A percentile compares a stretch with the other conserved stretches of the same genome.
Evolutionary conservation across 225 moss, liverwort and hornwort genomes (phyloP).

Genomic region (Bryum argenteum): DNA sequence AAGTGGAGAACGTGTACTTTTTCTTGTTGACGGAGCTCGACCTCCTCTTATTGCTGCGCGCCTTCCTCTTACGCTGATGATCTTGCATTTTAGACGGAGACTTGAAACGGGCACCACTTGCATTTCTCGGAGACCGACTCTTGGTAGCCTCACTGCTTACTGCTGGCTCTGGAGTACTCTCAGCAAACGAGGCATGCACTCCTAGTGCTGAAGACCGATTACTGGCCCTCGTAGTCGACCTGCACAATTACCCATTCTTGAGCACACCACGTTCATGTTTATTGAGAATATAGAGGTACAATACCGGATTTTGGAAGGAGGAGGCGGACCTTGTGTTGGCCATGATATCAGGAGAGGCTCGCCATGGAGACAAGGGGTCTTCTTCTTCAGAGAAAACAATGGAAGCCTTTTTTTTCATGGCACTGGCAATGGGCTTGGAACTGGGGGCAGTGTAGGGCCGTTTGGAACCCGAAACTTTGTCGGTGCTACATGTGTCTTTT

Average conservation of each 20-base stretch:
- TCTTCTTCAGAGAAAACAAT: slow-evolving; percentile 42
- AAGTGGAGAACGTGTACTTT: slow-evolving; percentile 65
- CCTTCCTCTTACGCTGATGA: slow-evolving; percentile 28
- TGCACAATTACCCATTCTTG: background rate
- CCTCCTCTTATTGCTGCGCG: slow-evolving; percentile 34
- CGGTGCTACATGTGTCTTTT: background rate
- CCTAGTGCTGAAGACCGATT: slow-evolving; percentile 46
- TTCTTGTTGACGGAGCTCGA: slow-evolving; percentile 30
- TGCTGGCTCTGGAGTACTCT: slow-evolving; percentile 28
- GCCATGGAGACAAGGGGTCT: slow-evolving; percentile 49
- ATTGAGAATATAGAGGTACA: no score
- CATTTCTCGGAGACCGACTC: slow-evolving; percentile 11
- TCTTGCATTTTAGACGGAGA: slow-evolving; percentile 42
- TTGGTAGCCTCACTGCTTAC: slow-evolving; percentile 11
- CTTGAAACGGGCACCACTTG: slow-evolving; percentile 50
- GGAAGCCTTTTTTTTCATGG: slow-evolving; percentile 37
- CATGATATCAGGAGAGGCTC: slow-evolving; percentile 29
- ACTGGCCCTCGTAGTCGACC: slow-evolving; percentile 41
- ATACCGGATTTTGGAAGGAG: background rate
- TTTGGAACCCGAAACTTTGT: slow-evolving; percentile 30
- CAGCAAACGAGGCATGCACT: slow-evolving; percentile 42
- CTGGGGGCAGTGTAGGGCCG: slow-evolving; percentile 54
- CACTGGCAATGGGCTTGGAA: slow-evolving; percentile 22
- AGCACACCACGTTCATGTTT: background rate
- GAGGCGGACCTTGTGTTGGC: slow-evolving; percentile 26